A percentile compares a stretch with the other conserved stretches of the same genome.
phyloP scores from a whole-genome alignment of 176 grass and related monocot species.

The Hordeum marinum region DNA sequence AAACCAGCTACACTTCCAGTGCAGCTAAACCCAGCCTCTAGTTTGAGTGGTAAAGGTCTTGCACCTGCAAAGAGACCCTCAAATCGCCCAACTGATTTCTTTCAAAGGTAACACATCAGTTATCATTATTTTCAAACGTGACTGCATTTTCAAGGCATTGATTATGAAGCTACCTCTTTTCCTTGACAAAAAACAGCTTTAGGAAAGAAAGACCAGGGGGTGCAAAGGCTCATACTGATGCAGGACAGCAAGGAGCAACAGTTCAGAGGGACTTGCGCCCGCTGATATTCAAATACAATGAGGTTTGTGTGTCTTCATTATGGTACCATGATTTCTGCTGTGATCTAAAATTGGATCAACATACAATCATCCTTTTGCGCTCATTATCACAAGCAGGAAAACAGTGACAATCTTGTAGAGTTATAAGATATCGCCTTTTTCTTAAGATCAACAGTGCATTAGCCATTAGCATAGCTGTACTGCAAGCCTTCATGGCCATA shows the following conservation, averaged over 20 bases:
- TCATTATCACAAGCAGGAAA: constrained; percentile 3
- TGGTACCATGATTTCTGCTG: background rate
- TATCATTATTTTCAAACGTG: constrained; percentile 3
- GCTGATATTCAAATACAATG: constrained; percentile 94
- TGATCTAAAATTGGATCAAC: constrained; percentile 2
- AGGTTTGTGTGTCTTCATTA: constrained; percentile 39
- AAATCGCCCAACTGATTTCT: constrained; percentile 49
- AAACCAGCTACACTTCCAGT: constrained; percentile 24
- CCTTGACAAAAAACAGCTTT: constrained; percentile 53
- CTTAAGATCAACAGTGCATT: background rate
- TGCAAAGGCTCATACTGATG: constrained; percentile 28
- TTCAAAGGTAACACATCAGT: constrained; percentile 55
- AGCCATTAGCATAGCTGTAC: background rate
- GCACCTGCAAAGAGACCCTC: constrained; percentile 47
- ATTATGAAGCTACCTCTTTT: constrained; percentile 16
- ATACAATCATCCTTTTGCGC: background rate
- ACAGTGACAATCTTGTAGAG: background rate
- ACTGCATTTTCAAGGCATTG: constrained; percentile 10
- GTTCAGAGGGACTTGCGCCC: constrained; percentile 67
- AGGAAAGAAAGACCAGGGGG: constrained; percentile 52
- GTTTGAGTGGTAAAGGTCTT: constrained; percentile 25
- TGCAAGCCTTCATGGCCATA: background rate
- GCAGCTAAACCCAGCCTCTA: constrained; percentile 29
- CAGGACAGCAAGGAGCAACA: constrained; percentile 42
- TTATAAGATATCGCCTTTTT: background rate